Percentiles rank a stretch among this genome's conserved stretches.
These are phyloP conservation scores for Nicotiana undulata DNA, from an alignment of 257 asterid species.

Conservation along the genomic window DNA sequence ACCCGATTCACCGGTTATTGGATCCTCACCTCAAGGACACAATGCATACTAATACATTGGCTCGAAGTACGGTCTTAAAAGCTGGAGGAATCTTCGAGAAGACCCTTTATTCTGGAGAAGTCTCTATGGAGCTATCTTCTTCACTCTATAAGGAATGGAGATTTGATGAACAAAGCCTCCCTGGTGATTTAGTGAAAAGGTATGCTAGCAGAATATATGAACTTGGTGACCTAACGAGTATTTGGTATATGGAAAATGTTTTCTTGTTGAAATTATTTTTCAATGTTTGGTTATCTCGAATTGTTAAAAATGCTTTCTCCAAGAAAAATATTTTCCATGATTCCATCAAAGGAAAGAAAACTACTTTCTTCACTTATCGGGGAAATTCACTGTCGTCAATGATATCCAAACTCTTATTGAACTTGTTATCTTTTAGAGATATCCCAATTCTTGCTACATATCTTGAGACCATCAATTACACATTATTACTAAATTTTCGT, in stretches of 20 bases:
- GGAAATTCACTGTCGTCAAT: neutral
- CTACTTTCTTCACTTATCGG: neutral
- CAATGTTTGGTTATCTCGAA: neutral
- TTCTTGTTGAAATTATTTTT: neutral
- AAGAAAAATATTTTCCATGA: neutral
- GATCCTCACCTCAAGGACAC: constrained; percentile 42
- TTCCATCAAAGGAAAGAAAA: neutral
- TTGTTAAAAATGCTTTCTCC: neutral
- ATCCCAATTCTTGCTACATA: neutral
- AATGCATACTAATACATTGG: constrained; percentile 37
- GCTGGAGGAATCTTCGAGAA: constrained; percentile 47
- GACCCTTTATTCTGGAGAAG: constrained; percentile 27
- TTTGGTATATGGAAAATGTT: neutral
- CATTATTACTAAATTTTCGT: neutral
- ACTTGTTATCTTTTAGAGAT: neutral
- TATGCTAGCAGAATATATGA: constrained; percentile 8
- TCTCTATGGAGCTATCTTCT: constrained; percentile 40
- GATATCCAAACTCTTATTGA: neutral
- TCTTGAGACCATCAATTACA: neutral
- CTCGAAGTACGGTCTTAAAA: constrained; percentile 27
- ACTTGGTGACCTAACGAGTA: neutral
- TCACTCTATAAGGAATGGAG: constrained; percentile 40
- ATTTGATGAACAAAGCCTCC: constrained; percentile 50
- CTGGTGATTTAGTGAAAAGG: constrained; percentile 42
- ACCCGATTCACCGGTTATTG: constrained; percentile 38